Evolutionary conservation across 2,329 filamentous ascomycete species (phyloP), one percentile per base, ranked within the genome.

Genomic region (Monosporascus sp.): DNA sequence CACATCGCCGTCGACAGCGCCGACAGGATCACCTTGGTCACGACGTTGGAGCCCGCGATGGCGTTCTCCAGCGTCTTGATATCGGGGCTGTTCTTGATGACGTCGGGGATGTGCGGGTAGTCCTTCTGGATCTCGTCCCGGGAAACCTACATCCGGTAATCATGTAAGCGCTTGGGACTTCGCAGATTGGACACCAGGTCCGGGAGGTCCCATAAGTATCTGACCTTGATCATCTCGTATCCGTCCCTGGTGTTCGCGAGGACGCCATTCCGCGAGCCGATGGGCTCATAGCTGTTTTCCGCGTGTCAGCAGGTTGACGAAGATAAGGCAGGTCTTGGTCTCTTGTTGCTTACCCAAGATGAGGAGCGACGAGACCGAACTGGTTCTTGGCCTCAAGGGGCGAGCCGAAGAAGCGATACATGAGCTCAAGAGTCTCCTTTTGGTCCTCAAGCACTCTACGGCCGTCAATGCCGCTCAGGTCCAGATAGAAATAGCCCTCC

Each of bases 311-410:
- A 14, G 27, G 46, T 38, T 37, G 3, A 35, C 3, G 5, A 7
- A 8, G n/a, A 37, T 5, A 2, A 14, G 35, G 41, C 27, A 5
- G 15, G 11, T 31, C 1, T 35, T 9, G 31, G 15, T 22, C 8
- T 41, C 22, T 9, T 35, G 31, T 17, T 9, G 62, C 70, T 56
- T 65, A 78, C 68, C 77, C 78, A 25, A 80, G 72, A 64, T 81
- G 78, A 5, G 77, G 74, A 24, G 76, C 74, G 48, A 81, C 72
- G 7, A 82, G 74, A 3, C 78, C 78, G 59, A 75, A 80, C 62
- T 82, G 74, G 62, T 81, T 82, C 75, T 82, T 82, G 43, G 69
- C 72, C 67, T 81, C 78, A 17, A 80, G 64, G 0, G 78, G 77
- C 0, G 74, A 65, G 35, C 74, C 74, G 57, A 82, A 82, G 72